Percentiles rank a stretch among this genome's conserved stretches.
Conservation (phyloP, 1,139 yeast genomes). For the Torulaspora globosa region DNA sequence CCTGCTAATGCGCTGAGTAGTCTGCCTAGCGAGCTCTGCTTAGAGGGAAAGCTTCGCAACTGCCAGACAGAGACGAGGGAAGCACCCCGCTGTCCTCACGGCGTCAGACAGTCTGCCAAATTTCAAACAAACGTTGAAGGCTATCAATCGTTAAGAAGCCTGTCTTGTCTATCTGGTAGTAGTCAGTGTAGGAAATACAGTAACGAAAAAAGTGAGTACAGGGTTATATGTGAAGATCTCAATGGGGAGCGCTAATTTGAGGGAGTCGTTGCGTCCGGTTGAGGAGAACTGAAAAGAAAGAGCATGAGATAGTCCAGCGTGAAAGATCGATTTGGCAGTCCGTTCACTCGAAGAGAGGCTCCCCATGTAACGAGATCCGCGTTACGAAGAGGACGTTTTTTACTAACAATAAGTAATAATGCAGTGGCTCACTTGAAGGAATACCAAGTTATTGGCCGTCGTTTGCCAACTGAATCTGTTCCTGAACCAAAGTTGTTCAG, state of each 20-base stretch:
- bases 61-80: background rate
- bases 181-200: slow-evolving; percentile 14
- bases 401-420: slow-evolving; percentile 11
- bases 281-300: background rate
- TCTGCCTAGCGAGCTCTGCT: background rate
- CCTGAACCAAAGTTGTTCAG: slow-evolving; percentile 99
- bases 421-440: slow-evolving; percentile 91
- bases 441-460: slow-evolving; percentile 99
- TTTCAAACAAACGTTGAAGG: slow-evolving; percentile 11
- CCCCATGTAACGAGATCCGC: background rate
- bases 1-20: background rate
- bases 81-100: background rate
- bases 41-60: background rate
- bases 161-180: slow-evolving; percentile 1
- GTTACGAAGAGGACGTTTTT: background rate
- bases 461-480: slow-evolving; percentile 97
- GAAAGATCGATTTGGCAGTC: no score
- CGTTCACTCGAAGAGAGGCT: background rate
- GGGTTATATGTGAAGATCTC: background rate
- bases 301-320: background rate
- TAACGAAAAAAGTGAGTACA: slow-evolving; percentile 17
- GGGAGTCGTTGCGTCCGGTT: background rate
- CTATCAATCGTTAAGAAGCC: background rate
- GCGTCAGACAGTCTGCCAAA: slow-evolving; percentile 2
- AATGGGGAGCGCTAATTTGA: background rate